phyloP scores from a whole-genome alignment of 2,329 filamentous ascomycete genomes.

The Rhynchosporium secalis region DNA sequence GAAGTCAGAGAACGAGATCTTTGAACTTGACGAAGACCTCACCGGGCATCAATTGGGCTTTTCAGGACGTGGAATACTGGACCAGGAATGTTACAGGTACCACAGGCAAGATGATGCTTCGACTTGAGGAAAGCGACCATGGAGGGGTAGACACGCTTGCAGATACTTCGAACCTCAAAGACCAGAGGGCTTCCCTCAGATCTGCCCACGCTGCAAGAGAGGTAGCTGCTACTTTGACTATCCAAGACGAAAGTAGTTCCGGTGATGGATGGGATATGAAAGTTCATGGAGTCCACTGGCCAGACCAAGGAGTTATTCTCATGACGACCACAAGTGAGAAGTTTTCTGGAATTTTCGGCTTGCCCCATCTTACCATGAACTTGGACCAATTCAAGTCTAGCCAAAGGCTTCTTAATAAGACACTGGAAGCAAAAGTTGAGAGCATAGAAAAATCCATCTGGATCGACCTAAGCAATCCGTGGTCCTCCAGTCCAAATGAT shows the following conservation, averaged over 20 bases:
- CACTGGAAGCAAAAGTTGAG: constrained; percentile 66
- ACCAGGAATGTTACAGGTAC: constrained; percentile 77
- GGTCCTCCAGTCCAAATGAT: constrained; percentile 69
- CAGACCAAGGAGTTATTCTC: constrained; percentile 74
- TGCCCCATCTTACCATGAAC: constrained; percentile 77
- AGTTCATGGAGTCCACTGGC: constrained; percentile 84
- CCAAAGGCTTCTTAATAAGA: constrained; percentile 69
- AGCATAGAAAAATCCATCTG: constrained; percentile 59
- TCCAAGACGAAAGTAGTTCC: constrained; percentile 69
- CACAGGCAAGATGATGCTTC: constrained; percentile 68
- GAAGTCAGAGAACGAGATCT: constrained; percentile 42
- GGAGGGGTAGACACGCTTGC: constrained; percentile 12
- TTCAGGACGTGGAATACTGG: constrained; percentile 57
- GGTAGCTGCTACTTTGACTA: constrained; percentile 66
- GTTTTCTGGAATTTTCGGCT: constrained; percentile 84
- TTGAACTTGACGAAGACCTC: constrained; percentile 66
- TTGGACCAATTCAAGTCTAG: constrained; percentile 54
- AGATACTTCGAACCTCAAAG: not conserved
- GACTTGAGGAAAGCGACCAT: constrained; percentile 54
- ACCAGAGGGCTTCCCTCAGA: constrained; percentile 16
- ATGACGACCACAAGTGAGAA: constrained; percentile 91
- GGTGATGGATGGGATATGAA: constrained; percentile 78
- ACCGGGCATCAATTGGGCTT: constrained; percentile 64
- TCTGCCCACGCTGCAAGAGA: constrained; percentile 57
- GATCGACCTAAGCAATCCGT: constrained; percentile 66